A percentile compares a stretch with the other conserved stretches of the same genome.
These are phyloP conservation scores for Kwoniella heveanensis DNA, from an alignment of 768 basidiomycete species.

Conservation along the genomic window DNA sequence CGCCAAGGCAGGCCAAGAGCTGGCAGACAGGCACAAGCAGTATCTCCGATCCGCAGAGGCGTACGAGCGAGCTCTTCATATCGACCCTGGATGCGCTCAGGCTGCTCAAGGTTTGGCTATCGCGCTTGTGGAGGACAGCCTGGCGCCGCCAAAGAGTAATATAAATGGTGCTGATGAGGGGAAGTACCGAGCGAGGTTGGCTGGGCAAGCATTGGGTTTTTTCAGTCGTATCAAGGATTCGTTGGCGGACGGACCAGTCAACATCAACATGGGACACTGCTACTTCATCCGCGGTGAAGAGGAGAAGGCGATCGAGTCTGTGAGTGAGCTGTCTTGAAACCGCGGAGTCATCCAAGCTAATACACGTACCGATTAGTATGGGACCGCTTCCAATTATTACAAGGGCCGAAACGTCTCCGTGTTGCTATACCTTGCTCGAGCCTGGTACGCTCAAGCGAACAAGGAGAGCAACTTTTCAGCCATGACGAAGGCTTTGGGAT, in stretches of 20 bases:
- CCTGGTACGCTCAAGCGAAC: slow-evolving; percentile 92
- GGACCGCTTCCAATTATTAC: slow-evolving; percentile 82
- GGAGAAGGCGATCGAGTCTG: slow-evolving; percentile 93
- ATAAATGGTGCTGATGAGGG: slow-evolving; percentile 63
- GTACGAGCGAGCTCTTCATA: slow-evolving; percentile 82
- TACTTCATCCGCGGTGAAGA: slow-evolving; percentile 90
- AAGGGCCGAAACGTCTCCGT: slow-evolving; percentile 72
- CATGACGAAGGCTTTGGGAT: slow-evolving; percentile 81
- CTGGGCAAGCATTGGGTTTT: slow-evolving; percentile 82
- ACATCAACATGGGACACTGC: slow-evolving; percentile 95
- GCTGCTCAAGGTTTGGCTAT: slow-evolving; percentile 96
- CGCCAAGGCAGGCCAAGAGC: slow-evolving; percentile 63
- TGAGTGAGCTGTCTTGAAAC: slow-evolving; percentile 55
- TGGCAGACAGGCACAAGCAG: slow-evolving; percentile 71
- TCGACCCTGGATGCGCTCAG: slow-evolving; percentile 83
- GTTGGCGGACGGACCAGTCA: slow-evolving; percentile 77
- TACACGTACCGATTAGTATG: slow-evolving; percentile 65
- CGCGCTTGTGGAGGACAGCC: slow-evolving; percentile 84
- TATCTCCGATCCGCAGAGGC: slow-evolving; percentile 85
- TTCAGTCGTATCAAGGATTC: slow-evolving; percentile 90
- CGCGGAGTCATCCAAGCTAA: neutral
- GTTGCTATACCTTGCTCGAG: slow-evolving; percentile 81
- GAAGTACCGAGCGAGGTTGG: slow-evolving; percentile 64
- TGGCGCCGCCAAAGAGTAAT: slow-evolving; percentile 67
- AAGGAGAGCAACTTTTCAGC: slow-evolving; percentile 80